Evolutionary conservation across 306 rosid genomes (phyloP).

Genomic region (Mucuna pruriens): DNA sequence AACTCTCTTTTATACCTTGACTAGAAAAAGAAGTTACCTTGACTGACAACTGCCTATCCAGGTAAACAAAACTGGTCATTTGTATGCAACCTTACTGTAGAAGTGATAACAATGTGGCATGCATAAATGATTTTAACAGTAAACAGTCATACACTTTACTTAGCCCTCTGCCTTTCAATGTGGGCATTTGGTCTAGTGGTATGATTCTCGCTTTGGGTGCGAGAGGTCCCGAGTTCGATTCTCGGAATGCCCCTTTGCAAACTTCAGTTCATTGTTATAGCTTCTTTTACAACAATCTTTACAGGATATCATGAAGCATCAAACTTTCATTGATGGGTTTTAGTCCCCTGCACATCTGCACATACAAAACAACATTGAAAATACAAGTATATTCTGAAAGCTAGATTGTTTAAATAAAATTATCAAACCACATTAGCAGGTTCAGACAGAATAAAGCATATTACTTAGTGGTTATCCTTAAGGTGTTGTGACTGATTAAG

Average conservation of each 20-base stretch:
- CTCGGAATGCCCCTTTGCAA: slow-evolving; percentile 55
- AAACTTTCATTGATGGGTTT: slow-evolving; percentile 65
- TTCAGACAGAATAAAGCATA: slow-evolving; percentile 3
- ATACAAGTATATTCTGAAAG: no score
- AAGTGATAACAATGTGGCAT: neutral
- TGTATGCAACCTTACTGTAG: neutral
- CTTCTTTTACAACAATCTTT: slow-evolving; percentile 75
- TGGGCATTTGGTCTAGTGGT: slow-evolving; percentile 65
- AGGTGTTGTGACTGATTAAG: no score
- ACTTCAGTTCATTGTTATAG: slow-evolving; percentile 62
- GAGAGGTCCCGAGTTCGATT: slow-evolving; percentile 59
- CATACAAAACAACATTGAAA: slow-evolving; percentile 21
- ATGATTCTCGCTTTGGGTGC: slow-evolving; percentile 64
- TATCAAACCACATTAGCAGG: neutral
- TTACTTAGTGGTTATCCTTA: neutral
- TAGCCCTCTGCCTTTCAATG: neutral
- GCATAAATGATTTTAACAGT: neutral
- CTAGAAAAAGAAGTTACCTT: slow-evolving; percentile 16
- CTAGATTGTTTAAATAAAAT: neutral
- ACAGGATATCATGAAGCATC: slow-evolving; percentile 80
- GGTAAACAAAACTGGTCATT: neutral
- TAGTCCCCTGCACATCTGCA: slow-evolving; percentile 65
- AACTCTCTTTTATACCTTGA: neutral
- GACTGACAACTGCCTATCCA: neutral
- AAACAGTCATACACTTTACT: neutral